These are phyloP conservation scores for Naganishia antarctica DNA, from an alignment of 768 basidiomycete species.

Conservation along the genomic window DNA sequence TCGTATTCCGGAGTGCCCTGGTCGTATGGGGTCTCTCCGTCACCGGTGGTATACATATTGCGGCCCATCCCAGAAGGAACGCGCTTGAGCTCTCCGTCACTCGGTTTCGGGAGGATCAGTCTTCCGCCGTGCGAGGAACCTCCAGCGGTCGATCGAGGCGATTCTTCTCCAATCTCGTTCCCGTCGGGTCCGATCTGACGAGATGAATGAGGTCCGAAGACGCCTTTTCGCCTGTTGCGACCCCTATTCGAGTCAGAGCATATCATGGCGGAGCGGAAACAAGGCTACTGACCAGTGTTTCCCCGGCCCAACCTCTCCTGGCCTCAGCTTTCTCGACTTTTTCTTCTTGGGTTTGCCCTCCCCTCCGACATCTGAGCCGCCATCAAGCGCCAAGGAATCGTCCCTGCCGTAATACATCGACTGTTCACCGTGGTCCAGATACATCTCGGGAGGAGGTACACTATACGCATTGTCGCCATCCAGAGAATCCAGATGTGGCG, in stretches of 20 bases:
- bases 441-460: background rate
- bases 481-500: background rate
- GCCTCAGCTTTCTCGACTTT: slow-evolving; percentile 18
- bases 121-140: background rate
- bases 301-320: slow-evolving; percentile 6
- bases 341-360: slow-evolving; percentile 17
- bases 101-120: slow-evolving; percentile 7
- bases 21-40: background rate
- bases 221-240: slow-evolving; percentile 1
- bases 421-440: background rate
- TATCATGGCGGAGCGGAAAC: background rate
- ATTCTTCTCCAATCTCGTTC: slow-evolving; percentile 4
- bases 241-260: background rate
- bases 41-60: background rate
- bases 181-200: background rate
- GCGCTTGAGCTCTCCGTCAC: background rate
- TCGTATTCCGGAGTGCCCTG: slow-evolving; percentile 5
- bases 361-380: background rate
- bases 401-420: background rate
- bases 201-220: slow-evolving; percentile 8
- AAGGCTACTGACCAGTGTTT: slow-evolving; percentile 9
- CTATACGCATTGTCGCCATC: background rate
- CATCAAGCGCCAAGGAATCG: background rate
- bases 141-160: background rate
- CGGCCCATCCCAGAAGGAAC: background rate